Percentiles rank a stretch among this genome's conserved stretches.
These are phyloP conservation scores for Pestalotiopsis sp. DNA, from an alignment of 2,329 filamentous ascomycete species.

Conservation along the genomic window DNA sequence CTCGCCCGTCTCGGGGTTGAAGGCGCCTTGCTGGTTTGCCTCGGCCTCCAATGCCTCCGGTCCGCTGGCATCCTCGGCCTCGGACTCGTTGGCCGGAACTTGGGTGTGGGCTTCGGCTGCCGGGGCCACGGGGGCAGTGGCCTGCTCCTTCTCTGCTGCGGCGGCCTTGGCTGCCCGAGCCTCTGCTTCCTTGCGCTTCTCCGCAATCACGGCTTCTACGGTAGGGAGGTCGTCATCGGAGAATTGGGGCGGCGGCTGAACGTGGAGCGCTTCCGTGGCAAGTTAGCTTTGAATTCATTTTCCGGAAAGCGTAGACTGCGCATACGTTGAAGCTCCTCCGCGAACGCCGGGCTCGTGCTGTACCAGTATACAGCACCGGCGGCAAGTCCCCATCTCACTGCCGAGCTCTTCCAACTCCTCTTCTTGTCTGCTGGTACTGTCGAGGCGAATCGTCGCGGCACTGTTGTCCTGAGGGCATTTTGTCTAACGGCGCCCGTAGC, in stretches of 20 bases:
- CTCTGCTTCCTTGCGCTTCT: constrained; percentile 57
- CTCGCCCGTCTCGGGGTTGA: constrained; percentile 97
- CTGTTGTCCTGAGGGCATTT: constrained; percentile 34
- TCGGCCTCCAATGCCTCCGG: constrained; percentile 72
- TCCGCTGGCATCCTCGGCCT: constrained; percentile 32
- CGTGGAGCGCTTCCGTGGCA: constrained; percentile 28
- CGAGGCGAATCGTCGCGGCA: constrained; percentile 53
- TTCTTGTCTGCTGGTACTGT: constrained; percentile 64
- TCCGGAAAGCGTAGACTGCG: constrained; percentile 17
- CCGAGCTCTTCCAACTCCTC: constrained; percentile 80
- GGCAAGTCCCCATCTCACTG: constrained; percentile 74
- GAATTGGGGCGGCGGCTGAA: constrained; percentile 51
- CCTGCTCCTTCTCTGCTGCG: constrained; percentile 21
- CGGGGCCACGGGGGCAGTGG: constrained; percentile 23
- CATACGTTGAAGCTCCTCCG: constrained; percentile 78
- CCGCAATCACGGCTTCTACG: constrained; percentile 66
- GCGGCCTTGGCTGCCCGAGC: constrained; percentile 31
- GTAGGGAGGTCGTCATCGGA: constrained; percentile 62
- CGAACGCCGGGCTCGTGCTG: constrained; percentile 85
- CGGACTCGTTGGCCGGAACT: constrained; percentile 21
- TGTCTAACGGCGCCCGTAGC: constrained; percentile 44
- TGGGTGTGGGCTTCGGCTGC: constrained; percentile 26
- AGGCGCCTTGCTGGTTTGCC: constrained; percentile 84
- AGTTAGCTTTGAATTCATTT: constrained; percentile 8
- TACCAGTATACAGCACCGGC: constrained; percentile 86